Evolutionary conservation across 2,329 filamentous ascomycete genomes (phyloP), one percentile per base, ranked within the genome.

Genomic region (Dothideomycetes sp.): DNA sequence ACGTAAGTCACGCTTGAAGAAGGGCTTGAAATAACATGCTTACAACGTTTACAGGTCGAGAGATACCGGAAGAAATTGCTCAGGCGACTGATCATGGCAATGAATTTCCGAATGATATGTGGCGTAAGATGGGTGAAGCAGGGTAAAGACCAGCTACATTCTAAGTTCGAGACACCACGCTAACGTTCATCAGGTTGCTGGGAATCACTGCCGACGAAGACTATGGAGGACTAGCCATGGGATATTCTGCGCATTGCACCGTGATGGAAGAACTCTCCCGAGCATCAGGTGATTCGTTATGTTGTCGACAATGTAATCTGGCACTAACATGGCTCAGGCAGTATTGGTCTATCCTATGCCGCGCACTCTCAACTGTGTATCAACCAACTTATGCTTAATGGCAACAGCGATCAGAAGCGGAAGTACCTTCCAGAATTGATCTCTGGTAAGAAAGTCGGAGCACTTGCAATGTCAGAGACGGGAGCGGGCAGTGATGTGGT

Each of bases 351-450:
- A 33, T 94, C 85, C 51, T 98, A 96, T 61, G 89, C 89, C 2
- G 91, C 91, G 6, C 91, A 98, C 64, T 91, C 84, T 20, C 91
- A 98, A 63, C 73, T 98, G 37, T 96, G 91, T 65, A 82, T 96
- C 45, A 98, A 98, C 63, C 91, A 98, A 65, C 69, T 98, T 34
- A 86, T 88, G 65, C 72, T 98, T 53, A 94, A 98, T 59, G 91
- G 85, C 31, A 80, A 72, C 3, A 56, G 71, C 0, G 80, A 78
- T 47, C 91, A 96, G 64, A 95, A 95, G 64, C 64, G 70, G 45
- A 77, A 78, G 50, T 88, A 82, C 61, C 73, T 98, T 2, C 87
- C 89, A 0, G 82, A 75, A 0, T 65, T 98, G 30, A 80, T 95
- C 46, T 78, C 81, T 0, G 89, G 89, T 7, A 78, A 81, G 27